phyloP scores from a whole-genome alignment of 1,284 basidiomycete genomes.

The Tetrapyrgos nigripes region DNA sequence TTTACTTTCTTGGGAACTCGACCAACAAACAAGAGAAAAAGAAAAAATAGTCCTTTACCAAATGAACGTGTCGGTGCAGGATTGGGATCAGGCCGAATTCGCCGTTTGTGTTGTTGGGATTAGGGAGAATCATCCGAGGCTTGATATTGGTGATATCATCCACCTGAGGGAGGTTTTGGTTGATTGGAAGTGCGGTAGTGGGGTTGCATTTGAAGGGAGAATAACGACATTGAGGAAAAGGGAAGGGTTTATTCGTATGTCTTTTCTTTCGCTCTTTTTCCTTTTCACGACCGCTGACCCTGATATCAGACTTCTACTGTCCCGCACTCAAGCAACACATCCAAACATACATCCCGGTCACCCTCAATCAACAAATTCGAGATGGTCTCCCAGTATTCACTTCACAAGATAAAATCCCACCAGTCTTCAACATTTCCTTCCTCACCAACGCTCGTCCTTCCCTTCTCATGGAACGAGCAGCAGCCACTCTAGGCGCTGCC shows the following conservation, averaged over 20 bases:
- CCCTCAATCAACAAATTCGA: constrained; percentile 23
- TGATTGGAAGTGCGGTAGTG: constrained; percentile 36
- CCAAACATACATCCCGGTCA: constrained; percentile 30
- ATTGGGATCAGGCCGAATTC: constrained; percentile 45
- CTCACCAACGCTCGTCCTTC: constrained; percentile 45
- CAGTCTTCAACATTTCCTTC: constrained; percentile 52
- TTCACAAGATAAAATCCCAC: constrained; percentile 40
- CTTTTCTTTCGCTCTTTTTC: neutral
- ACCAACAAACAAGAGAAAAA: constrained; percentile 43
- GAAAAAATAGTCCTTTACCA: constrained; percentile 48
- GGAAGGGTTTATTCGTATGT: constrained; percentile 50
- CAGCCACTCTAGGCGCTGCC: constrained; percentile 25
- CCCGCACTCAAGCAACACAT: constrained; percentile 45
- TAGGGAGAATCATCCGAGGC: constrained; percentile 48
- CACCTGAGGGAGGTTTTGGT: constrained; percentile 48
- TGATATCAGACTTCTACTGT: constrained; percentile 48
- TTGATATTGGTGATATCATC: constrained; percentile 50
- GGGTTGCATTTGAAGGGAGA: constrained; percentile 40
- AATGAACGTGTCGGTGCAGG: constrained; percentile 35
- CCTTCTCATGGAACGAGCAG: constrained; percentile 47
- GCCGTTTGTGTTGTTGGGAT: constrained; percentile 46
- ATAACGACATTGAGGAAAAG: constrained; percentile 45
- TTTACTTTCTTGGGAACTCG: constrained; percentile 50
- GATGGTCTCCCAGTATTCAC: constrained; percentile 38
- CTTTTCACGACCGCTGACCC: neutral